Evolutionary conservation across 2,329 filamentous ascomycete genomes (phyloP).

Genomic region (Canariomyces notabilis): DNA sequence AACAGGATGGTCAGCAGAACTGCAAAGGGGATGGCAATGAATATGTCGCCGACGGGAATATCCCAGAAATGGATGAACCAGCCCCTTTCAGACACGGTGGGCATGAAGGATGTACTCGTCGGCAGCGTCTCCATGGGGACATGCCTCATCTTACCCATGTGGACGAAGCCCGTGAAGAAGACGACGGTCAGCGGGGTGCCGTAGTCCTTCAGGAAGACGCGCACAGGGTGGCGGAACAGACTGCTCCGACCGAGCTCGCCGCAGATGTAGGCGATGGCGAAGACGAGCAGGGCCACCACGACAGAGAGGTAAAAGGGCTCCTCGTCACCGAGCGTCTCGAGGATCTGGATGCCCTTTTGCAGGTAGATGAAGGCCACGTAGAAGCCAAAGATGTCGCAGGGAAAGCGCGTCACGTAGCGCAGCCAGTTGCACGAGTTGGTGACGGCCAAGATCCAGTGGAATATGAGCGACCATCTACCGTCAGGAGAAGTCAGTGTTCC

Average conservation of each 20-base stretch:
- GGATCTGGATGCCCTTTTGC: slow-evolving; percentile 83
- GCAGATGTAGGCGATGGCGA: slow-evolving; percentile 70
- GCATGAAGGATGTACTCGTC: slow-evolving; percentile 71
- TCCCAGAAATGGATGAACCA: slow-evolving; percentile 86
- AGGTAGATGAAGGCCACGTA: slow-evolving; percentile 90
- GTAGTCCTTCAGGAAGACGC: slow-evolving; percentile 85
- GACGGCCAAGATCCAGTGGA: slow-evolving; percentile 79
- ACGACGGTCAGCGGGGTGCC: slow-evolving; percentile 76
- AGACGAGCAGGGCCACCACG: slow-evolving; percentile 69
- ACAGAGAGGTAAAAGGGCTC: slow-evolving; percentile 74
- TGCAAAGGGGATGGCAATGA: slow-evolving; percentile 83
- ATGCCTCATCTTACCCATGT: slow-evolving; percentile 74
- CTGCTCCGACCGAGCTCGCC: slow-evolving; percentile 65
- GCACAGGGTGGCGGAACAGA: slow-evolving; percentile 68
- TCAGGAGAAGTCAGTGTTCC: background rate
- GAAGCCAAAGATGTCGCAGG: slow-evolving; percentile 90
- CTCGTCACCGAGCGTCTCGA: slow-evolving; percentile 65
- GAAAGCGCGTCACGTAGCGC: slow-evolving; percentile 86
- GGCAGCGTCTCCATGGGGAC: slow-evolving; percentile 68
- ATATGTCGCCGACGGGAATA: slow-evolving; percentile 65
- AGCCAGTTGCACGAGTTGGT: slow-evolving; percentile 85
- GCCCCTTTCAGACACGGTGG: slow-evolving; percentile 59
- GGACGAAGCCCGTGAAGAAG: slow-evolving; percentile 87
- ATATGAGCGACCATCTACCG: slow-evolving; percentile 75
- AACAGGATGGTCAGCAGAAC: slow-evolving; percentile 78